phyloP scores from a whole-genome alignment of 768 basidiomycete species.

The Suillus subaureus region DNA sequence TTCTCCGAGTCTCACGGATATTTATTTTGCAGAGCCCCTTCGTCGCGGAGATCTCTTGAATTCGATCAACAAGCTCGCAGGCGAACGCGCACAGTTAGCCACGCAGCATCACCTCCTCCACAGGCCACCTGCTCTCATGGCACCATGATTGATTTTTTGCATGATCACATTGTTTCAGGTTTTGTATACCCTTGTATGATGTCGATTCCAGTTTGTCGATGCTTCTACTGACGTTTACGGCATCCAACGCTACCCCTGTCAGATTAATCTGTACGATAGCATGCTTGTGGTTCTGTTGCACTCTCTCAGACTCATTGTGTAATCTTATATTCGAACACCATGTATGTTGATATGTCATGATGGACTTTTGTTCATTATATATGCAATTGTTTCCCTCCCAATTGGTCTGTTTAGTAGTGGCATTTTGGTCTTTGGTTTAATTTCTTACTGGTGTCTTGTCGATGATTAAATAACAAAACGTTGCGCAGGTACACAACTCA shows the following conservation, averaged over 20 bases:
- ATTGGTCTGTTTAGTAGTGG: neutral
- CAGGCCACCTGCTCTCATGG: constrained; percentile 35
- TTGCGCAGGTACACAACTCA: neutral
- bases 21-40: constrained; percentile 61
- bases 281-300: neutral
- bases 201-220: constrained; percentile 1
- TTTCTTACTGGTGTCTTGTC: neutral
- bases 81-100: constrained; percentile 50
- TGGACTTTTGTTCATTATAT: neutral
- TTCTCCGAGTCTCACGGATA: constrained; percentile 6
- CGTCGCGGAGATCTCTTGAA: constrained; percentile 80
- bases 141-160: constrained; percentile 17
- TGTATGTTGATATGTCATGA: neutral
- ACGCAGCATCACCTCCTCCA: constrained; percentile 36
- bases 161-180: neutral
- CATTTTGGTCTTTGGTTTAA: neutral
- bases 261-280: constrained; percentile 10
- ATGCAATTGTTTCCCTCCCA: neutral
- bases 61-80: constrained; percentile 78
- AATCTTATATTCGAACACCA: neutral
- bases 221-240: constrained; percentile 6
- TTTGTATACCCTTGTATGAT: constrained; percentile 8
- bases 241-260: constrained; percentile 5
- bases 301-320: neutral
- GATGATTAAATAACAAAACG: neutral